Conservation (phyloP, 208 protist species). For the Wallacemonas sp. region DNA sequence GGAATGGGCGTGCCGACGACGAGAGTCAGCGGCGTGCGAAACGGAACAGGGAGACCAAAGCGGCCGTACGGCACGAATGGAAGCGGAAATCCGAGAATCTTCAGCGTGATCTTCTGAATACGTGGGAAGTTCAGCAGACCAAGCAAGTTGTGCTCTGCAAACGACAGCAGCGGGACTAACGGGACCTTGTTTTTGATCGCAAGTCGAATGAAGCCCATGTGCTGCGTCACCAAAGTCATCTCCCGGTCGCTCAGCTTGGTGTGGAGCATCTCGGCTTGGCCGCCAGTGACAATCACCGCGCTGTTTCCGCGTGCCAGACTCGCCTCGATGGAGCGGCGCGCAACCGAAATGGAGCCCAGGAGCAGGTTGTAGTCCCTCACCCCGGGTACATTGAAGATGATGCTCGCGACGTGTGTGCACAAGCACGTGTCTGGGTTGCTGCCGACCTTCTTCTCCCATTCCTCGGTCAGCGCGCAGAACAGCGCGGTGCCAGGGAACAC, state of each 20-base stretch:
- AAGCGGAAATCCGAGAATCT: slow-evolving; percentile 77
- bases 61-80: slow-evolving; percentile 76
- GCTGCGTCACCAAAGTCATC: slow-evolving; percentile 74
- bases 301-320: slow-evolving; percentile 71
- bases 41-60: slow-evolving; percentile 69
- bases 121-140: slow-evolving; percentile 58
- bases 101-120: slow-evolving; percentile 63
- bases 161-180: slow-evolving; percentile 81
- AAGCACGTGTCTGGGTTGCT: slow-evolving; percentile 41
- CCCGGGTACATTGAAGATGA: slow-evolving; percentile 76
- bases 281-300: slow-evolving; percentile 77
- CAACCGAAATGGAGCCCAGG: slow-evolving; percentile 58
- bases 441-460: slow-evolving; percentile 64
- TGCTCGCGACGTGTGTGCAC: slow-evolving; percentile 65
- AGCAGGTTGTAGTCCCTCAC: slow-evolving; percentile 77
- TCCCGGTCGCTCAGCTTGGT: slow-evolving; percentile 37
- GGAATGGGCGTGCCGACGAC: slow-evolving; percentile 64
- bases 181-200: slow-evolving; percentile 62
- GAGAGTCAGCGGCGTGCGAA: slow-evolving; percentile 54
- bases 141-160: slow-evolving; percentile 82
- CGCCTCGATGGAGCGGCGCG: slow-evolving; percentile 43
- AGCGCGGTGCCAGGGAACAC: slow-evolving; percentile 79
- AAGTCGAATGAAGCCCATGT: slow-evolving; percentile 79
- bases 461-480: slow-evolving; percentile 44
- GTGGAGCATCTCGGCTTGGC: slow-evolving; percentile 87